Base-by-base conservation (phyloP, 1,284 basidiomycete genomes). In the Apiotrichum sp. region DNA sequence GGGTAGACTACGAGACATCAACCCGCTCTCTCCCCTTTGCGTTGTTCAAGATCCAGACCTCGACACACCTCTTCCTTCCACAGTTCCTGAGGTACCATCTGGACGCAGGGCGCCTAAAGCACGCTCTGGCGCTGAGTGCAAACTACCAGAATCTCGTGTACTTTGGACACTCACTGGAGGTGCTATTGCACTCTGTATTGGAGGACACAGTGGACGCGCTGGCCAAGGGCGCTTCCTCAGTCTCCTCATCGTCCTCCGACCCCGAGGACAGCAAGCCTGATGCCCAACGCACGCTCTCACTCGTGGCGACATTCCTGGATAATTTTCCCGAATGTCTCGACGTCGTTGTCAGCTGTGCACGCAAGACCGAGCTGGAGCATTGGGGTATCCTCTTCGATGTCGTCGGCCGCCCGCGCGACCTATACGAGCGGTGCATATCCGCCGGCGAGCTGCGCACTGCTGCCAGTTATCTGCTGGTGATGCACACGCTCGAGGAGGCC, bases 11-110 rank as follows among this genome's bases (percentile, higher is more conserved):
- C 54, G 92, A 96, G 71, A 83, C 85, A 2, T 86, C 85, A 2
- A 83, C 89, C 41, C 78, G 82, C 16, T 88, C 87, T 53, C 78
- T 98, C 5, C 84, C 93, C 10, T 98, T 97, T 71, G 86, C 88
- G 7, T 86, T 96, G 76, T 98, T 95, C 78, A 84, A 93, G 55
- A 86, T 95, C 73, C 83, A 86, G 34, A 96, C 95, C 0, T 91
- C 86, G 84, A 95, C 95, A 0, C 90, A 96, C 69, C 81, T 98
- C 3, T 98, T 98, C 78, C 79, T 99, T 32, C 92, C 96, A 59
- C 90, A 93, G 66, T 84, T 98, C 61, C 79, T 99, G 33, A 84
- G 85, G 42, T 88, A 87, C 67, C 88, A 96, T 68, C 82, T 99
- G 13, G 83, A 84, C 66, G 81, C 81, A 40, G 77, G 79, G 3